A percentile compares a stretch with the other conserved stretches of the same genome.
These are phyloP conservation scores for Pythium guiyangense DNA, from an alignment of 352 stramenopile genomes.

Conservation along the genomic window DNA sequence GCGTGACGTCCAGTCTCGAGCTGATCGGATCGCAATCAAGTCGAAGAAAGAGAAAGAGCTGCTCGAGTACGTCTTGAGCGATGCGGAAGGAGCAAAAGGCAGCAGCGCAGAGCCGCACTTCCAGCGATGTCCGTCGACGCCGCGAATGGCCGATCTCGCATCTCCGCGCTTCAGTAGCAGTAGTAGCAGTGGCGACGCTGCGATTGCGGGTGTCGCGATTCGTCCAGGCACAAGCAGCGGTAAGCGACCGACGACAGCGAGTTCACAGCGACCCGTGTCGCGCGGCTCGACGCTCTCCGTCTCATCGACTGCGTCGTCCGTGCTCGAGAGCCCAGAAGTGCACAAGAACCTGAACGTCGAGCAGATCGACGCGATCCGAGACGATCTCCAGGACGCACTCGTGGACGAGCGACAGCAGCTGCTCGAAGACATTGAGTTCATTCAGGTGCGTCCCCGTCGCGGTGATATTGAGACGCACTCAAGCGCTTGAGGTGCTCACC, in stretches of 20 bases:
- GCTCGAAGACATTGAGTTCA: constrained; percentile 83
- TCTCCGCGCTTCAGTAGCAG: constrained; percentile 10
- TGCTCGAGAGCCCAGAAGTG: constrained; percentile 58
- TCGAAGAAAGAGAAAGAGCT: constrained; percentile 52
- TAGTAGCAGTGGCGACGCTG: neutral
- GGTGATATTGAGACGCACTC: neutral
- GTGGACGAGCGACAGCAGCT: constrained; percentile 53
- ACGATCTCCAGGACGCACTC: constrained; percentile 52
- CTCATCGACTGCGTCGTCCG: constrained; percentile 42
- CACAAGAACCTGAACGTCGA: constrained; percentile 55
- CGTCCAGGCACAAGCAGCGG: constrained; percentile 47
- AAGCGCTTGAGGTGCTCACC: no score
- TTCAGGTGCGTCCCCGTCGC: constrained; percentile 37
- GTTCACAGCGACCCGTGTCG: constrained; percentile 50
- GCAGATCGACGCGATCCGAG: constrained; percentile 66
- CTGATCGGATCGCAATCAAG: constrained; percentile 12
- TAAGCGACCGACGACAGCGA: constrained; percentile 32
- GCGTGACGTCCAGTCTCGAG: constrained; percentile 23
- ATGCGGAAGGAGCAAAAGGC: constrained; percentile 1
- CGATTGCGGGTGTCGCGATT: constrained; percentile 17
- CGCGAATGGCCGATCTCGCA: constrained; percentile 34
- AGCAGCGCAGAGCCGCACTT: constrained; percentile 11
- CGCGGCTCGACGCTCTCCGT: constrained; percentile 60
- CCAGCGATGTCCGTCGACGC: constrained; percentile 25
- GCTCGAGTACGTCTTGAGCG: constrained; percentile 53